phyloP scores from a whole-genome alignment of 352 stramenopile species.

The Phytophthora hibernalis region DNA sequence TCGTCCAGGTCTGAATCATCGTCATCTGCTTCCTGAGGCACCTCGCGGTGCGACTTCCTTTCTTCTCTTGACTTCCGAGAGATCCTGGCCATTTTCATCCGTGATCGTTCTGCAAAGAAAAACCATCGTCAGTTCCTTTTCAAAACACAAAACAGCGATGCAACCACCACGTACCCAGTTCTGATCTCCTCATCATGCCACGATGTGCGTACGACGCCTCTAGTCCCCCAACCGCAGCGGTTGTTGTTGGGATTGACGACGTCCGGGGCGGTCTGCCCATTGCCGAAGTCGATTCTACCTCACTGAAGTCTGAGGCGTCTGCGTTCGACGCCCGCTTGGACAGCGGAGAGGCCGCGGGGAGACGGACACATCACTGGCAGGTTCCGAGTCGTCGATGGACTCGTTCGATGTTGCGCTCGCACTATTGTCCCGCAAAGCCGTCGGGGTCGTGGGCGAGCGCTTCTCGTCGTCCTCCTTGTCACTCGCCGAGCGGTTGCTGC shows the following conservation, averaged over 20 bases:
- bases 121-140: slow-evolving; percentile 18
- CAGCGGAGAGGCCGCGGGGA: slow-evolving; percentile 35
- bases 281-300: slow-evolving; percentile 23
- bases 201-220: slow-evolving; percentile 34
- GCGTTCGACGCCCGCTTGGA: slow-evolving; percentile 35
- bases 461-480: slow-evolving; percentile 35
- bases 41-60: slow-evolving; percentile 1
- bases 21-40: slow-evolving; percentile 20
- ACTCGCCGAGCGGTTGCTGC: slow-evolving; percentile 30
- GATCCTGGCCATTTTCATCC: slow-evolving; percentile 32
- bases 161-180: slow-evolving; percentile 41
- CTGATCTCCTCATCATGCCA: slow-evolving; percentile 42
- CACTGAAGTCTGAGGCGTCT: slow-evolving; percentile 34
- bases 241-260: slow-evolving; percentile 7
- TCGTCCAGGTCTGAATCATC: slow-evolving; percentile 35
- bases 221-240: slow-evolving; percentile 13
- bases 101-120: slow-evolving; percentile 35
- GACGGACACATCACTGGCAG: slow-evolving; percentile 41
- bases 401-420: slow-evolving; percentile 49
- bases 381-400: slow-evolving; percentile 49
- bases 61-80: slow-evolving; percentile 16
- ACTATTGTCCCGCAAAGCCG: slow-evolving; percentile 34
- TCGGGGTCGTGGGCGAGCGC: slow-evolving; percentile 9
- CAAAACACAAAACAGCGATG: neutral
- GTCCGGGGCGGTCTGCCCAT: slow-evolving; percentile 6